These are phyloP conservation scores for Aspergillus ustus DNA, from an alignment of 2,329 filamentous ascomycete species.

Conservation along the genomic window DNA sequence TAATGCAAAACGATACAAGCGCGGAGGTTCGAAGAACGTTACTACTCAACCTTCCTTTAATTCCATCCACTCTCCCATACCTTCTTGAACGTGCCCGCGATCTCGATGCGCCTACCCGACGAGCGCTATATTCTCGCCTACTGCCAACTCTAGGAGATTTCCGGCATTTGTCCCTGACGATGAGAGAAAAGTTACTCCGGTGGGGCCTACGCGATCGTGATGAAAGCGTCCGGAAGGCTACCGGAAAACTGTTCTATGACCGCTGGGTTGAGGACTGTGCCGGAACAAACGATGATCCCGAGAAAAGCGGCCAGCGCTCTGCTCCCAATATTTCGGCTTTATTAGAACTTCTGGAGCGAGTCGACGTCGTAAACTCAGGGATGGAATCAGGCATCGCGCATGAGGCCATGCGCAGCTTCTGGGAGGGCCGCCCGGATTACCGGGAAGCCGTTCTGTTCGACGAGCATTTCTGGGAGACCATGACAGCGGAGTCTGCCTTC, in stretches of 20 bases:
- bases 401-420: conserved; percentile 95
- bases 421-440: conserved; percentile 78
- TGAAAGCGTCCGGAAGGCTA: conserved; percentile 89
- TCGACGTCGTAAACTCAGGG: conserved; percentile 89
- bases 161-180: conserved; percentile 86
- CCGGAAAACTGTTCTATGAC: conserved; percentile 86
- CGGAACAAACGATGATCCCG: conserved; percentile 64
- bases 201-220: conserved; percentile 96
- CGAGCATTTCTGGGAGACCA: conserved; percentile 51
- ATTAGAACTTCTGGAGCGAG: conserved; percentile 87
- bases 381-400: conserved; percentile 87
- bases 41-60: conserved; percentile 86
- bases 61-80: conserved; percentile 79
- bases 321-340: conserved; percentile 79
- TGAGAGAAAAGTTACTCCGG: conserved; percentile 91
- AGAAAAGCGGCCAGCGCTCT: conserved; percentile 55
- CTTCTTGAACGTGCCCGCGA: conserved; percentile 90
- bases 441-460: conserved; percentile 51
- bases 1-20: conserved; percentile 90
- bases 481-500: conserved; percentile 81
- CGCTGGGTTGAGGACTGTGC: conserved; percentile 98
- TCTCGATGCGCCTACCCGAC: conserved; percentile 79
- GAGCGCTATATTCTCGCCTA: conserved; percentile 84
- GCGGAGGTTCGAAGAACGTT: conserved; percentile 90
- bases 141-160: conserved; percentile 92